These are phyloP conservation scores for Clonostachys byssicola DNA, from an alignment of 2,329 filamentous ascomycete species.

Conservation along the genomic window DNA sequence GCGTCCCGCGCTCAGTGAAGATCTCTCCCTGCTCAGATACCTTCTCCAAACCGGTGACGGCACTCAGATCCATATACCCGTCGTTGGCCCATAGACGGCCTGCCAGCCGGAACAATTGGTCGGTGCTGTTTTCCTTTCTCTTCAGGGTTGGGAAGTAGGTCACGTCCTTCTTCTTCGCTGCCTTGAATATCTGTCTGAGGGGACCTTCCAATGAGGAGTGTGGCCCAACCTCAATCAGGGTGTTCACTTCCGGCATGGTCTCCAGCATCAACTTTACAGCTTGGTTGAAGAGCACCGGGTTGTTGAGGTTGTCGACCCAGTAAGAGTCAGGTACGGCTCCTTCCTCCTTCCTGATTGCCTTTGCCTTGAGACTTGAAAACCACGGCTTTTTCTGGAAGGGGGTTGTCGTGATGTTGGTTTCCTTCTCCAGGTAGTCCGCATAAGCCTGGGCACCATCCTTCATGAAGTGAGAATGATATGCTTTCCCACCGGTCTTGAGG, in stretches of 20 bases:
- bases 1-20: not conserved
- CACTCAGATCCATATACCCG: not conserved
- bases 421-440: too few relatives aligned
- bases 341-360: not conserved
- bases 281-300: conserved; percentile 22
- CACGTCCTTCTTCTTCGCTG: conserved; percentile 2
- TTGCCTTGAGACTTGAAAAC: not conserved
- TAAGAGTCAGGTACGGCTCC: conserved; percentile 10
- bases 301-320: conserved; percentile 26
- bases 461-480: conserved; percentile 36
- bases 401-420: too few relatives aligned
- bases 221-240: conserved; percentile 7
- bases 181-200: conserved; percentile 21
- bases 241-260: conserved; percentile 11
- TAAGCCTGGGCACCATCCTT: too few relatives aligned
- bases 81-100: conserved; percentile 1
- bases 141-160: not conserved
- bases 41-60: not conserved
- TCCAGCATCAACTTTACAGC: conserved; percentile 3
- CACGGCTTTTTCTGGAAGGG: not conserved
- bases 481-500: conserved; percentile 25
- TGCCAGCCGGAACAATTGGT: not conserved
- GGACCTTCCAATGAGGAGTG: conserved; percentile 4
- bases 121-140: not conserved
- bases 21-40: too few relatives aligned